Conservation (phyloP, 108 stramenopile species). For the Seminavis robusta region DNA sequence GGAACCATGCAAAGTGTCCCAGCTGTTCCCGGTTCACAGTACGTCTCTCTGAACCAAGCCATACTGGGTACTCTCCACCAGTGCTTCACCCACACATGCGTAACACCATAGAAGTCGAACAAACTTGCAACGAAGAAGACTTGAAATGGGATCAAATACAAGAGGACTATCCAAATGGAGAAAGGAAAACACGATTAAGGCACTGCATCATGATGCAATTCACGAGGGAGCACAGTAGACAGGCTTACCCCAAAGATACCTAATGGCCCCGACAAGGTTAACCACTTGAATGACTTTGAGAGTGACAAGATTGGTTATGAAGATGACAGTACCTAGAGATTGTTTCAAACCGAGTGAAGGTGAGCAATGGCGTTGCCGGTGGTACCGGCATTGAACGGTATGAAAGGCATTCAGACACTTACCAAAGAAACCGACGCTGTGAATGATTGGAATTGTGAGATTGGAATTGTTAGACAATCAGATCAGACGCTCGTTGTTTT, state of each 20-base stretch:
- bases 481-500: no score
- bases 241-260: slow-evolving; percentile 55
- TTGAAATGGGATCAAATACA: slow-evolving; percentile 44
- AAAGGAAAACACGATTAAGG: not conserved
- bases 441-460: no score
- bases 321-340: no score
- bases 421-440: no score
- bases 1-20: slow-evolving; percentile 40
- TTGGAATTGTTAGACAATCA: no score
- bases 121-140: slow-evolving; percentile 36
- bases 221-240: not conserved
- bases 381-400: no score
- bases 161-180: slow-evolving; percentile 17
- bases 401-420: no score
- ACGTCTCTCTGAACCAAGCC: slow-evolving; percentile 43
- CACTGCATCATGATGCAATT: not conserved
- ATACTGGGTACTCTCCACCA: slow-evolving; percentile 39
- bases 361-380: no score
- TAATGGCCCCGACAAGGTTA: slow-evolving; percentile 65
- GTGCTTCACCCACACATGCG: slow-evolving; percentile 56
- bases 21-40: slow-evolving; percentile 47
- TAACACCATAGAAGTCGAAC: slow-evolving; percentile 62
- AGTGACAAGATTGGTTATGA: slow-evolving; percentile 47
- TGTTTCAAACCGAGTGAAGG: no score
- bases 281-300: slow-evolving; percentile 59